Evolutionary conservation across 805 yeast genomes (phyloP).

Genomic region (Starmerella sirachaensis): DNA sequence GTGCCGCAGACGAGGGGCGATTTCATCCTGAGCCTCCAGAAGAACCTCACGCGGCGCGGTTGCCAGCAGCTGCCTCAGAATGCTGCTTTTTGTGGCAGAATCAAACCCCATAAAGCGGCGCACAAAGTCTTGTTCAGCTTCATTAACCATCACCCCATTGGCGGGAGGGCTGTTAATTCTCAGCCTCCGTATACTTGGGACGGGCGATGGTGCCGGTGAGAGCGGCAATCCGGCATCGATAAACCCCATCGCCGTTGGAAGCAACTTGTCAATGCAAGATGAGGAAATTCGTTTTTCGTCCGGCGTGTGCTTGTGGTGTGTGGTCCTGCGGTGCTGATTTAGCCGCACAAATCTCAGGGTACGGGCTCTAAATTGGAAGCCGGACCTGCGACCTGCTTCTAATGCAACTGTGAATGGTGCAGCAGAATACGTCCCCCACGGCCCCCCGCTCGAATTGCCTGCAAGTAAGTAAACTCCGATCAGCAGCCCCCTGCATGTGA

Average conservation of each 20-base stretch:
- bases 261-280: no score
- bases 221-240: constrained; percentile 16
- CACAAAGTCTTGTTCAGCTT: constrained; percentile 8
- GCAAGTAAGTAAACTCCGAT: no score
- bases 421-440: no score
- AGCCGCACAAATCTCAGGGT: no score
- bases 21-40: constrained; percentile 22
- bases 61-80: constrained; percentile 22
- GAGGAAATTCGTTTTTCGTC: no score
- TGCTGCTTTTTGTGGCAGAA: constrained; percentile 15
- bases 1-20: constrained; percentile 30
- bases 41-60: constrained; percentile 24
- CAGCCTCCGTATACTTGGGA: constrained; percentile 18
- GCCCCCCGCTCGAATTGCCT: no score
- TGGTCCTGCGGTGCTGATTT: no score
- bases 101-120: constrained; percentile 18
- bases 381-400: no score
- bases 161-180: constrained; percentile 5
- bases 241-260: not conserved
- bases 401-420: no score
- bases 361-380: no score
- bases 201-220: constrained; percentile 27
- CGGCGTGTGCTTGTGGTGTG: no score
- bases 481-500: no score
- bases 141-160: not conserved